Evolutionary conservation across 208 protist species (phyloP), one percentile per base, ranked within the genome.

Genomic region (Acanthamoeba quina): DNA sequence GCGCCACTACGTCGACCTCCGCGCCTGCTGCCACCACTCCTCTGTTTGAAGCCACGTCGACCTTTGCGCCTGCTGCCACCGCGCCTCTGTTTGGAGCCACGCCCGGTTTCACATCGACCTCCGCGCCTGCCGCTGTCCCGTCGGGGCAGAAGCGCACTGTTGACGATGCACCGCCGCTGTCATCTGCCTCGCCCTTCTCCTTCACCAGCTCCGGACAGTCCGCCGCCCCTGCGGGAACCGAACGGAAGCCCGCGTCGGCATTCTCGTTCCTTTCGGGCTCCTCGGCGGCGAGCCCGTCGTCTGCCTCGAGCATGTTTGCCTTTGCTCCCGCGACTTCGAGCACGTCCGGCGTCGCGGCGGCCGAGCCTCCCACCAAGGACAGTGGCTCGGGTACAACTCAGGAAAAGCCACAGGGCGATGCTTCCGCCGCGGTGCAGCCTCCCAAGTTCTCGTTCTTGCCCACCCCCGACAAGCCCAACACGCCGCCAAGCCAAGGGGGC

Each of bases 251-350:
- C 26, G 26, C 66, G 5, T 80, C 70, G 9, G 41, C 31, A 31
- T 80, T 80, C 70, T 80, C 70, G 5, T 68, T 68, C 70, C 70
- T 80, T 17, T 80, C 70, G 70, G 41, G 31, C 21, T 24, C 70
- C 29, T 80, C 62, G 62, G 26, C 29, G 13, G 19, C 70, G 6
- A 60, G 56, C 41, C 34, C 70, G 1, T 80, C 70, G 11, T 80
- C 70, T 26, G 70, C 70, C 13, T 47, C 70, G 21, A 80, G 70
- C 70, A 13, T 80, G 37, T 80, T 80, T 47, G n/a, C 70, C 41
- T 80, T 80, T 26, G 34, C 37, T 15, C 34, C 31, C 15, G 26
- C 62, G 26, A 31, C 62, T 34, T 26, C 62, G 56, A 60, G 4
- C 56, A 26, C 56, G 56, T 60, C 56, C 6, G 56, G 19, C 21